Percentiles rank a stretch among this genome's conserved stretches.
Conservation (phyloP, 176 grass and related monocot genomes). For the bread wheat (Triticum aestivum) region IWGSC_CS_RefSeq_v2.1 NC_057812.1:577307966-577308465, state of each 20-base stretch:
- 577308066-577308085: neutral
- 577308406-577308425: constrained; percentile 68
- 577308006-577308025: neutral
- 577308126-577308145: neutral
- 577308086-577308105: neutral
- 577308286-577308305: neutral
- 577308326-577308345: neutral
- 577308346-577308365: constrained; percentile 54
- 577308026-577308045: neutral
- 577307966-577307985: neutral
- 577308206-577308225: neutral
- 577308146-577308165: constrained; percentile 11
- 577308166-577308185: neutral
- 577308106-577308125: neutral
- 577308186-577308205: neutral
- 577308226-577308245: constrained; percentile 7
- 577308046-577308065: neutral
- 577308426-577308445: constrained; percentile 51
- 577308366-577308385: constrained; percentile 97
- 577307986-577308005: neutral
- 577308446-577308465: constrained; percentile 24
- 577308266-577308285: constrained; percentile 1
- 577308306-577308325: neutral
- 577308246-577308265: constrained; percentile 18
- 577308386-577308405: constrained; percentile 93